A percentile compares a stretch with the other conserved stretches of the same genome.
Conservation (phyloP, 1,139 yeast species). For the Suhomyces maxii region DNA sequence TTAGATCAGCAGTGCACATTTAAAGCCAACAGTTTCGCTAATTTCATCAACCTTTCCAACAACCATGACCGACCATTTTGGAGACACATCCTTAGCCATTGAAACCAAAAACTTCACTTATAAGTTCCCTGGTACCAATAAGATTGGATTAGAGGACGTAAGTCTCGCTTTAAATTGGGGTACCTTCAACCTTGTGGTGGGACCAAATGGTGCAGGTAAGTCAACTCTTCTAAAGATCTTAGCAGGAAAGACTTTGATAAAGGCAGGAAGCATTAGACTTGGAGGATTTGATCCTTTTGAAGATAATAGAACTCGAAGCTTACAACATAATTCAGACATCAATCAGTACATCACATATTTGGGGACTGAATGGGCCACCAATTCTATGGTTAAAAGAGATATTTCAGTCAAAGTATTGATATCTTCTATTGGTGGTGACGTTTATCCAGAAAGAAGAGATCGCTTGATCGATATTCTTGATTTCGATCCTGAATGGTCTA, state of each 20-base stretch:
- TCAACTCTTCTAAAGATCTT: conserved; percentile 79
- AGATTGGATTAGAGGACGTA: conserved; percentile 69
- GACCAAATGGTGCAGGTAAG: conserved; percentile 98
- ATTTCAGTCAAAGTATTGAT: conserved; percentile 80
- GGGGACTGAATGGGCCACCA: conserved; percentile 98
- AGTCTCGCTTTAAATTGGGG: conserved; percentile 64
- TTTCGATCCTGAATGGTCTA: conserved; percentile 85
- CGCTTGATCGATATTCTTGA: conserved; percentile 72
- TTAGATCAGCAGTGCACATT: too few relatives aligned
- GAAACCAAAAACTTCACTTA: conserved; percentile 68
- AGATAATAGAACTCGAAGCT: conserved; percentile 48
- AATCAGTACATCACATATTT: conserved; percentile 64
- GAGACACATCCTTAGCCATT: conserved; percentile 46
- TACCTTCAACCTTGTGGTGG: conserved; percentile 74
- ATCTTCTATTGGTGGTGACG: conserved; percentile 80
- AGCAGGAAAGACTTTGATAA: conserved; percentile 89
- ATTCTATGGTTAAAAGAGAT: conserved; percentile 85
- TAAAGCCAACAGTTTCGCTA: neutral
- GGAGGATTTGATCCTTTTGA: conserved; percentile 88
- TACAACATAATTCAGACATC: conserved; percentile 44
- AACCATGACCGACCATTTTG: conserved; percentile 5
- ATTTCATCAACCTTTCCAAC: neutral
- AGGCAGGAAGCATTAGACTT: conserved; percentile 63
- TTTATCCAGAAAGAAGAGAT: conserved; percentile 73
- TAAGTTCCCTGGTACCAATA: conserved; percentile 60